Conservation (phyloP, 2,329 filamentous ascomycete genomes). For the Metarhizium album region DNA sequence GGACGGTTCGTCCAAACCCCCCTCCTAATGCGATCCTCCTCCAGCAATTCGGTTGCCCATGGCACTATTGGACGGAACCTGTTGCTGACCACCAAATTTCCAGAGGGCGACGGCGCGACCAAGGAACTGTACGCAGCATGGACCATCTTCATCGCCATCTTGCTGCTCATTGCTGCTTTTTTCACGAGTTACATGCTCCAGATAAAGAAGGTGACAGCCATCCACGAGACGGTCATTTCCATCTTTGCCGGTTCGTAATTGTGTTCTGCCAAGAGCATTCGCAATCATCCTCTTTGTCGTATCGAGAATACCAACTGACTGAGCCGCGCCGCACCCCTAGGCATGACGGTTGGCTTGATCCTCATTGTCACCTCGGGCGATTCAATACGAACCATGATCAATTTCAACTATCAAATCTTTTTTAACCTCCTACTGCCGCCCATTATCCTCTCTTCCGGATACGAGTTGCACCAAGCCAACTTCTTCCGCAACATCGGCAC, state of each 20-base stretch:
- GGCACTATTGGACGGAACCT: not conserved
- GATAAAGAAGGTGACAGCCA: constrained; percentile 91
- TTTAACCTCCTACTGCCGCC: constrained; percentile 98
- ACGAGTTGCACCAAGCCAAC: constrained; percentile 95
- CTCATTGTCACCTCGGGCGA: constrained; percentile 72
- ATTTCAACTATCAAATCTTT: constrained; percentile 98
- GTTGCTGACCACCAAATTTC: constrained; percentile 11
- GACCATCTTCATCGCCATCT: constrained; percentile 94
- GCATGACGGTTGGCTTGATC: constrained; percentile 89
- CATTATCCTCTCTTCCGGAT: constrained; percentile 93
- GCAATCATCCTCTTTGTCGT: not conserved
- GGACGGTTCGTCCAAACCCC: constrained; percentile 20
- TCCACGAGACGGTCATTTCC: constrained; percentile 96
- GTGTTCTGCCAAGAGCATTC: not conserved
- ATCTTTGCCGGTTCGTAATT: constrained; percentile 72
- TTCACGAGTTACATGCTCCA: constrained; percentile 97
- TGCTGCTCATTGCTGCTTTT: constrained; percentile 85
- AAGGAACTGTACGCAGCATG: constrained; percentile 94
- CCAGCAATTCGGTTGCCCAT: constrained; percentile 3
- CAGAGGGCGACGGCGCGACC: constrained; percentile 68
- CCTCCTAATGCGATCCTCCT: not conserved
- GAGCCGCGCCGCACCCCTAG: constrained; percentile 31
- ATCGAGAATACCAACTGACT: not conserved
- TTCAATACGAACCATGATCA: constrained; percentile 81
- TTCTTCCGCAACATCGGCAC: constrained; percentile 98